Conservation (phyloP, 345 rosid genomes). For the Moricandia moricandioides region DNA sequence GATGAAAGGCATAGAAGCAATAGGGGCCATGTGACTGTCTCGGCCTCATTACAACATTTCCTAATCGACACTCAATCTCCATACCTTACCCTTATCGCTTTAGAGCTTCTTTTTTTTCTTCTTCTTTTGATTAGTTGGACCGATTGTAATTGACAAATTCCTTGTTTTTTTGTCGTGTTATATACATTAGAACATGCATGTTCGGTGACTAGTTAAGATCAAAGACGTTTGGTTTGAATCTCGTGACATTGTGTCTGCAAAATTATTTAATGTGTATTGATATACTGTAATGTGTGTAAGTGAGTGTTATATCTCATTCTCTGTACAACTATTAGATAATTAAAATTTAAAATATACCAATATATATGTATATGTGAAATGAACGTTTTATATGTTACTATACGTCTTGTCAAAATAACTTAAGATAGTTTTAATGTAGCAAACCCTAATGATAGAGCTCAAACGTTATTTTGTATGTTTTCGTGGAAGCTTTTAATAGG, state of each 20-base stretch:
- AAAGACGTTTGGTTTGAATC: conserved; percentile 4
- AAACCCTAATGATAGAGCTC: background rate
- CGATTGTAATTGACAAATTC: conserved; percentile 22
- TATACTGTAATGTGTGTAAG: background rate
- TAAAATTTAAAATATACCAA: background rate
- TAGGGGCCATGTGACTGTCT: conserved; percentile 36
- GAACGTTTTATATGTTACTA: no score
- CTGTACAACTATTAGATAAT: background rate
- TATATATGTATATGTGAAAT: background rate
- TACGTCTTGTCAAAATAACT: background rate
- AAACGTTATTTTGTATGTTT: background rate
- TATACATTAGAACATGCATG: conserved; percentile 16
- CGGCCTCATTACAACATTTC: conserved; percentile 38
- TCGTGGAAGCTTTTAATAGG: background rate
- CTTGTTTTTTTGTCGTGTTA: conserved; percentile 29
- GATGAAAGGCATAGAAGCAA: conserved; percentile 32
- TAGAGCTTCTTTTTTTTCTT: background rate
- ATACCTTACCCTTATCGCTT: conserved; percentile 25
- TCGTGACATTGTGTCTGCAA: conserved; percentile 4
- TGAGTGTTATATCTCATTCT: background rate
- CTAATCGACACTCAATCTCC: conserved; percentile 20
- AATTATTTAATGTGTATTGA: background rate
- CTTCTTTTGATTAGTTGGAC: background rate
- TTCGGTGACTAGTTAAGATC: conserved; percentile 21
- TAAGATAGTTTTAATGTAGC: background rate